Conservation (phyloP, 495 filamentous ascomycete species). For the Talaromyces wortmannii region DNA sequence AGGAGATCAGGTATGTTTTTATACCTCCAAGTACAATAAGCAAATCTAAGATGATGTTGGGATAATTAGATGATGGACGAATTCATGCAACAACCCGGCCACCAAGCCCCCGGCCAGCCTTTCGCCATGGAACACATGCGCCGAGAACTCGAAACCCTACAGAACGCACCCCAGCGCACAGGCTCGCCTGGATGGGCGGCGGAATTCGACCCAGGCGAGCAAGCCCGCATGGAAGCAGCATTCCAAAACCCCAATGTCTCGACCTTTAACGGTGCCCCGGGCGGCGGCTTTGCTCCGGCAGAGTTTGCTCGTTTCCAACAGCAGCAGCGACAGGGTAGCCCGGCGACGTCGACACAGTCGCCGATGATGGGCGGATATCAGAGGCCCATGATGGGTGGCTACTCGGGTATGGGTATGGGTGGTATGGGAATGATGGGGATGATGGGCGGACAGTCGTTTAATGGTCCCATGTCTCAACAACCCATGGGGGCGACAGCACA, state of each 20-base stretch:
- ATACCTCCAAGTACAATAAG: not conserved
- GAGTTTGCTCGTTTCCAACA: conserved; percentile 85
- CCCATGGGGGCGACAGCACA: conserved; percentile 39
- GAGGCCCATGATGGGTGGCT: conserved; percentile 55
- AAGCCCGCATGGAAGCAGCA: conserved; percentile 74
- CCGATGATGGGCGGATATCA: conserved; percentile 51
- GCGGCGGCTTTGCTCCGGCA: conserved; percentile 62
- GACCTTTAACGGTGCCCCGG: conserved; percentile 30
- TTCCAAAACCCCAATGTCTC: conserved; percentile 52
- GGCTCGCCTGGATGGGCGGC: conserved; percentile 59
- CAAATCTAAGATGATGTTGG: not conserved
- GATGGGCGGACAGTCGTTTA: conserved; percentile 37
- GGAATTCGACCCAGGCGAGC: conserved; percentile 61
- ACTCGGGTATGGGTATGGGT: conserved; percentile 43
- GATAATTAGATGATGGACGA: conserved; percentile 76
- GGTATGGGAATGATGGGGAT: conserved; percentile 35
- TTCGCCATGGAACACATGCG: conserved; percentile 70
- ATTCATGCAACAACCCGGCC: conserved; percentile 70
- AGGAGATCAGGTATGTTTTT: conserved; percentile 49
- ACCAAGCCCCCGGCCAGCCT: conserved; percentile 36
- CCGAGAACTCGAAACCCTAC: conserved; percentile 55
- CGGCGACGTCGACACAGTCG: conserved; percentile 34
- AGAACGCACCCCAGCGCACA: conserved; percentile 48
- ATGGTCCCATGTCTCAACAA: conserved; percentile 29
- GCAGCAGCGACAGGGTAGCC: conserved; percentile 52